Evolutionary conservation across 73 alveolate genomes (phyloP).

Genomic region (Paramecium sexaurelia): DNA sequence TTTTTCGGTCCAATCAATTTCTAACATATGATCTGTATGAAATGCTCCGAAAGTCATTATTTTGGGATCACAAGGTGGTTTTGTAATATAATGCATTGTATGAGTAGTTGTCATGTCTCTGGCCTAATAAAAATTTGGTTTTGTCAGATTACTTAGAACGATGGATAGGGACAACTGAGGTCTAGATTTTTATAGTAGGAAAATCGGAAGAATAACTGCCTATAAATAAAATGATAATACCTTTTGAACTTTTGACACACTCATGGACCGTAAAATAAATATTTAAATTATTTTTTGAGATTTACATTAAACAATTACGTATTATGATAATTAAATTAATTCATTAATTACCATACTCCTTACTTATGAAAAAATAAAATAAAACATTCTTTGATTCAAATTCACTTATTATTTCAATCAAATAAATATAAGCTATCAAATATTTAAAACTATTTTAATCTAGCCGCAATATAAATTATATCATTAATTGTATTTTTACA

Average conservation of each 20-base stretch:
- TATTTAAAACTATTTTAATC: too few species aligned
- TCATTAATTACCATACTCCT: neutral
- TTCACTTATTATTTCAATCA: too few species aligned
- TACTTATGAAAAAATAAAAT: neutral
- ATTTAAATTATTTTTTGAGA: conserved; percentile 4
- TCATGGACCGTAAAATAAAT: conserved; percentile 37
- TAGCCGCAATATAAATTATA: too few species aligned
- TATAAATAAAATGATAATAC: neutral
- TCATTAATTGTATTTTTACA: too few species aligned
- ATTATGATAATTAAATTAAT: neutral
- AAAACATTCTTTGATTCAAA: neutral
- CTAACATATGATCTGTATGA: conserved; percentile 81
- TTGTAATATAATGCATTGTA: conserved; percentile 58
- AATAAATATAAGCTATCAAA: too few species aligned
- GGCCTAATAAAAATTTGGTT: conserved; percentile 26
- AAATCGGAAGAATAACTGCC: neutral
- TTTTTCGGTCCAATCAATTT: conserved; percentile 70
- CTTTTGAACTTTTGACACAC: neutral
- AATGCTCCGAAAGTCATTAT: conserved; percentile 75
- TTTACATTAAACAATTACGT: neutral
- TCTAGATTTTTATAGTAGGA: conserved; percentile 6
- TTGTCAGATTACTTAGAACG: neutral
- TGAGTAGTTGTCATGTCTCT: conserved; percentile 54
- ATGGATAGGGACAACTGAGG: neutral
- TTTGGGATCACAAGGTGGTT: conserved; percentile 65